phyloP scores from a whole-genome alignment of 306 rosid genomes.

The Corylus avellana region DNA sequence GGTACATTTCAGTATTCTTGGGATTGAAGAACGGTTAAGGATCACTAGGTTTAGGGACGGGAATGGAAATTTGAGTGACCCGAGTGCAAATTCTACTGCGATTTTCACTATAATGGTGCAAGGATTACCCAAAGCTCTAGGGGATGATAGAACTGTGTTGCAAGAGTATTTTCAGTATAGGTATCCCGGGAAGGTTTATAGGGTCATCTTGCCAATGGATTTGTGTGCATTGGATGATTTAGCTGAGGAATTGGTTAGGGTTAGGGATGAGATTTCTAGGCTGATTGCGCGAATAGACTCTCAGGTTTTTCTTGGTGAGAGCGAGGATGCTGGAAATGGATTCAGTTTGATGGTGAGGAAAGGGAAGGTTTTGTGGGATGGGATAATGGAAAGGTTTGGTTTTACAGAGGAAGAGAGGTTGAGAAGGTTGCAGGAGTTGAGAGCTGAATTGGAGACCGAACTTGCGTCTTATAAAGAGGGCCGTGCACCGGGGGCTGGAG shows the following conservation, averaged over 20 bases:
- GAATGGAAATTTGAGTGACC: slow-evolving; percentile 76
- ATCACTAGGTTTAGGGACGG: slow-evolving; percentile 90
- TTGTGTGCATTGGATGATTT: slow-evolving; percentile 93
- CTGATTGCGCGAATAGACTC: slow-evolving; percentile 81
- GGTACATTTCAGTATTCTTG: slow-evolving; percentile 76
- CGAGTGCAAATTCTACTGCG: slow-evolving; percentile 65
- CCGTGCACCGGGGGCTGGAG: slow-evolving; percentile 82
- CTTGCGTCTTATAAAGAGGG: slow-evolving; percentile 84
- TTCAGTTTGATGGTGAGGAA: neutral
- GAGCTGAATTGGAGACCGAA: slow-evolving; percentile 87
- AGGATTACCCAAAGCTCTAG: slow-evolving; percentile 78
- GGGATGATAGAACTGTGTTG: slow-evolving; percentile 61
- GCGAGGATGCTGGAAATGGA: slow-evolving; percentile 30
- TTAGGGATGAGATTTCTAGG: slow-evolving; percentile 77
- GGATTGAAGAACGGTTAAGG: slow-evolving; percentile 62
- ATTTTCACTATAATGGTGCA: slow-evolving; percentile 92
- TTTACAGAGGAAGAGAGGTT: slow-evolving; percentile 73
- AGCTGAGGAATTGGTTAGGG: slow-evolving; percentile 62
- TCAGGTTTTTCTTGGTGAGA: slow-evolving; percentile 56
- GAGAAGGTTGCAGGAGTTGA: slow-evolving; percentile 67
- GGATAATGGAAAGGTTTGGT: slow-evolving; percentile 54
- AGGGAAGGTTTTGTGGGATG: neutral
- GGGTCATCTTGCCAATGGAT: slow-evolving; percentile 81
- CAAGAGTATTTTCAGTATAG: slow-evolving; percentile 81
- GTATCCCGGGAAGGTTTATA: slow-evolving; percentile 90